Conservation (phyloP, 2,329 filamentous ascomycete genomes). For the Chrysoporthe cubensis region DNA sequence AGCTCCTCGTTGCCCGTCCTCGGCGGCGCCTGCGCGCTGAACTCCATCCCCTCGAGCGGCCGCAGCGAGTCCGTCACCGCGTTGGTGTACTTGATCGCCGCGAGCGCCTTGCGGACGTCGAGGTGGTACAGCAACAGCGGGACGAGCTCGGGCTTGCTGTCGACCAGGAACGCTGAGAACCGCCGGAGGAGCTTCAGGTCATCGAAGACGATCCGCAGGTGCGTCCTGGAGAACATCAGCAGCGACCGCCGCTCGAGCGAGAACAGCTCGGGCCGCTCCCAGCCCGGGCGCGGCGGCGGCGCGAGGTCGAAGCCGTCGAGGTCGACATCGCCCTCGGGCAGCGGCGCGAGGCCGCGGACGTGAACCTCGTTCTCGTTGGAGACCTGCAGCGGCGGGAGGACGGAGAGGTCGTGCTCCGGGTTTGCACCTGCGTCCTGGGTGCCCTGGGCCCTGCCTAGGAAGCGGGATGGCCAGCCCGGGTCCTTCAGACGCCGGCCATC, state of each 20-base stretch:
- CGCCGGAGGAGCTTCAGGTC: slow-evolving; percentile 65
- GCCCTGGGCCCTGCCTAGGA: not conserved
- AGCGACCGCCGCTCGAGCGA: slow-evolving; percentile 68
- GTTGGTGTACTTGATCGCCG: slow-evolving; percentile 73
- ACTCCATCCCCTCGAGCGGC: slow-evolving; percentile 58
- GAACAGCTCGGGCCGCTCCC: slow-evolving; percentile 41
- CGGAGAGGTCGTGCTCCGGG: not conserved
- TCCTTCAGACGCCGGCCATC: not conserved
- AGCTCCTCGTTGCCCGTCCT: slow-evolving; percentile 61
- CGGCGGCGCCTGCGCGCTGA: slow-evolving; percentile 54
- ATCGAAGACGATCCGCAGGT: slow-evolving; percentile 67
- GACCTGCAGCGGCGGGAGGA: slow-evolving; percentile 4
- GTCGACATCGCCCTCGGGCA: slow-evolving; percentile 49
- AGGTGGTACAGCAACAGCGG: slow-evolving; percentile 74
- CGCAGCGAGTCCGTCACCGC: slow-evolving; percentile 65
- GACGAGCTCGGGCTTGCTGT: slow-evolving; percentile 64
- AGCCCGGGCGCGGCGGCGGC: slow-evolving; percentile 39
- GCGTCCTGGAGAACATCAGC: slow-evolving; percentile 66
- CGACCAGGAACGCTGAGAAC: slow-evolving; percentile 70
- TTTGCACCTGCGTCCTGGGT: not conserved
- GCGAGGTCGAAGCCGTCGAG: slow-evolving; percentile 56
- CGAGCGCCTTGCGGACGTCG: slow-evolving; percentile 70
- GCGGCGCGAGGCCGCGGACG: slow-evolving; percentile 41
- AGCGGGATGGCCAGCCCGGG: not conserved
- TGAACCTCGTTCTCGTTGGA: slow-evolving; percentile 5